Base-by-base conservation (phyloP, 2,329 filamentous ascomycete species). In the Westerdykella aurantiaca region DNA sequence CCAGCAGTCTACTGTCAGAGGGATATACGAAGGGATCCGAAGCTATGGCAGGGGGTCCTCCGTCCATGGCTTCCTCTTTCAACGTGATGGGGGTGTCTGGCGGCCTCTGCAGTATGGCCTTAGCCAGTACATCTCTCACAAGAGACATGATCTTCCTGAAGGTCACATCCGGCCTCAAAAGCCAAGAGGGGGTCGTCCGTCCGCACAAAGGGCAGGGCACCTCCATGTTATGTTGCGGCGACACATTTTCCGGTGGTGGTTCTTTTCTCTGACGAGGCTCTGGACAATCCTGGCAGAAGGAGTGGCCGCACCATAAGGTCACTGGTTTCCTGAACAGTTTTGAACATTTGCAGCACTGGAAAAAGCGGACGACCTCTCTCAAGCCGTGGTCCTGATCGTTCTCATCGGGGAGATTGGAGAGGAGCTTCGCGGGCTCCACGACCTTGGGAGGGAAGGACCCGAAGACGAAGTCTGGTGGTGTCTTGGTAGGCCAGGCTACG, bases 231-330 rank as follows among this genome's bases (percentile, higher is more conserved):
- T 88, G 78, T 34, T 79, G 80, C 6, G 81, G 78, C 1, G 76
- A 76, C 13, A 80, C 81, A 1, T 88, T 88, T 64, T 91, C 95
- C 2, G 87, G 85, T 45, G 95, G 86, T 48, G 87, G 81, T 38
- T 72, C 72, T 37, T 88, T 79, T 13, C 74, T 64, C 55, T 83
- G 78, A 2, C 81, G 69, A 38, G 78, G 68, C 1, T 89, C 89
- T 1, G 95, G 69, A 66, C 90, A 96, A 39, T 67, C 65, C 57
- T 78, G 81, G 69, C 90, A 96, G 10, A 95, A 67, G 10, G 83
- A 83, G 58, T 84, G 80, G 22, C 89, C 88, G 63, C 90, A 96
- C 5, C 89, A 88, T 4, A 95, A 71, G 0, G 86, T 86, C 44
- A 88, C 75, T 5, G 89, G 86, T 7, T 80, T 74, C 37, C 69